Evolutionary conservation across 164 flowering plant species (phyloP).

Genomic region (Nelumbo lutea): DNA sequence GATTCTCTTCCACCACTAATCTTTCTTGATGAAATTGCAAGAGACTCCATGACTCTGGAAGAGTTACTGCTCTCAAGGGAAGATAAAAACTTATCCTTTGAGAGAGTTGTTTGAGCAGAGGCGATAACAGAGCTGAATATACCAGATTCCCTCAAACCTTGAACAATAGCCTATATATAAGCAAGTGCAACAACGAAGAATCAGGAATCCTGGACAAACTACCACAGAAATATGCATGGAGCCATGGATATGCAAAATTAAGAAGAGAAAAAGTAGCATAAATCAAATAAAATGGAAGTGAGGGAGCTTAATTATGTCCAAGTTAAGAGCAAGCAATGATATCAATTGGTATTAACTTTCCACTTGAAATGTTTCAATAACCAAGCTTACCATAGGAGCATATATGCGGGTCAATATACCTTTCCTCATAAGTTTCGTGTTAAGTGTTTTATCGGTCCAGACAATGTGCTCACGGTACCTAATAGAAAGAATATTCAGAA

Average conservation of each 20-base stretch:
- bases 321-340: no score
- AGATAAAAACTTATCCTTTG: conserved; percentile 50
- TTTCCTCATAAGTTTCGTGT: conserved; percentile 68
- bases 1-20: conserved; percentile 18
- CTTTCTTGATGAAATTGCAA: conserved; percentile 38
- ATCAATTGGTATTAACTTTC: neutral
- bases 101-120: conserved; percentile 33
- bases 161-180: conserved; percentile 56
- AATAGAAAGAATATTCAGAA: conserved; percentile 1
- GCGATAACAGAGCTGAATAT: conserved; percentile 53
- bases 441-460: conserved; percentile 70
- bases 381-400: conserved; percentile 78
- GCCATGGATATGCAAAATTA: no score
- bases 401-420: conserved; percentile 89
- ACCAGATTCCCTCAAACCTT: conserved; percentile 74
- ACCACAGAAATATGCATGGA: neutral
- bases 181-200: no score
- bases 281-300: neutral
- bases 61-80: conserved; percentile 48
- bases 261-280: neutral
- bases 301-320: neutral
- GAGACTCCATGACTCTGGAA: conserved; percentile 17
- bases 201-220: no score
- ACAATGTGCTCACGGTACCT: conserved; percentile 93
- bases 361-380: no score